phyloP scores from a whole-genome alignment of 2,329 filamentous ascomycete species.

The Didymella glomerata region DNA sequence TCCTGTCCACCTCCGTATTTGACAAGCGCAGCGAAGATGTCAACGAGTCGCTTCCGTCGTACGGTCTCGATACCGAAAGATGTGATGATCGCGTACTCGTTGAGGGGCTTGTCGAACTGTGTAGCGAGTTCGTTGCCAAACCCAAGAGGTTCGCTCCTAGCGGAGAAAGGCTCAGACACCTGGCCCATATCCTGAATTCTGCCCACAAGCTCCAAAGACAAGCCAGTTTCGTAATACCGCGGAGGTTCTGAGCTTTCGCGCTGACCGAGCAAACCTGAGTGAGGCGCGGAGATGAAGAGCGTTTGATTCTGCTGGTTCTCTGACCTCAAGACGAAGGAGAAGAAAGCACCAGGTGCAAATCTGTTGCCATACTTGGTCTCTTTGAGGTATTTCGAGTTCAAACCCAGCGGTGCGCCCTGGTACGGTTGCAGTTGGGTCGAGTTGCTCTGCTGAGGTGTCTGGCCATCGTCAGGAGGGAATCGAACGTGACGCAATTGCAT shows the following conservation, averaged over 20 bases:
- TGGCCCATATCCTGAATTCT: slow-evolving; percentile 80
- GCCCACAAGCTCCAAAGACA: slow-evolving; percentile 79
- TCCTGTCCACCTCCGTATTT: slow-evolving; percentile 77
- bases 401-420: slow-evolving; percentile 37
- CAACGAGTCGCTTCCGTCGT: slow-evolving; percentile 82
- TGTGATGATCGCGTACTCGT: slow-evolving; percentile 90
- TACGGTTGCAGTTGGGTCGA: slow-evolving; percentile 45
- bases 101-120: slow-evolving; percentile 85
- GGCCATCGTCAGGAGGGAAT: slow-evolving; percentile 73
- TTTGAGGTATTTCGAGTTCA: slow-evolving; percentile 40
- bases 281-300: slow-evolving; percentile 86
- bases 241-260: slow-evolving; percentile 61
- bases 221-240: slow-evolving; percentile 79
- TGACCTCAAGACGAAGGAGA: slow-evolving; percentile 79
- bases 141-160: slow-evolving; percentile 71
- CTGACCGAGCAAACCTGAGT: slow-evolving; percentile 81
- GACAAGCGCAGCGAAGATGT: slow-evolving; percentile 87
- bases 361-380: slow-evolving; percentile 60
- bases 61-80: slow-evolving; percentile 90
- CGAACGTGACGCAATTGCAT: slow-evolving; percentile 99
- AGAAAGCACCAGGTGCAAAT: slow-evolving; percentile 89
- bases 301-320: slow-evolving; percentile 67
- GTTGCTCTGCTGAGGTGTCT: slow-evolving; percentile 30
- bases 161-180: slow-evolving; percentile 72
- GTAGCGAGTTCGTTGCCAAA: slow-evolving; percentile 96